Conservation (phyloP, 2,329 filamentous ascomycete species). For the Sclerotinia spermophila region DNA sequence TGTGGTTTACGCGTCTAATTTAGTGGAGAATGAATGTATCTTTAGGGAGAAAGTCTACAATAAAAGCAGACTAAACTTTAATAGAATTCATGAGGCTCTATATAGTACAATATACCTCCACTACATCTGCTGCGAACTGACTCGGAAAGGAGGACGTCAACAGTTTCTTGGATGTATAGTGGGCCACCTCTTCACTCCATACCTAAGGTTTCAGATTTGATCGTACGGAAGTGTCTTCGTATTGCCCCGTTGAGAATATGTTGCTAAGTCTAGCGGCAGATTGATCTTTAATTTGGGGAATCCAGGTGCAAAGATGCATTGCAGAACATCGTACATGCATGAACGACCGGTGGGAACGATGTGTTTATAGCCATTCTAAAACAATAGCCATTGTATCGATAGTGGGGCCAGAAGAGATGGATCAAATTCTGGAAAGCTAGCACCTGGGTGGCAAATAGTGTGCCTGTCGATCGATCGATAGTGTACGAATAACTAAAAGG, state of each 20-base stretch:
- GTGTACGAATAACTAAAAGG: neutral
- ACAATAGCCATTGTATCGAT: neutral
- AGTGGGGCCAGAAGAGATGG: neutral
- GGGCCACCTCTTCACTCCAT: neutral
- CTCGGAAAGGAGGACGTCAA: neutral
- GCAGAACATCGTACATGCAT: slow-evolving; percentile 8
- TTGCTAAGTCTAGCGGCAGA: neutral
- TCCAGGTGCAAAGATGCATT: neutral
- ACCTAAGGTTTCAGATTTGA: neutral
- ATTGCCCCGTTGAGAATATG: neutral
- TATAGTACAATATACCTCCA: neutral
- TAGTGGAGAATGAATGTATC: neutral
- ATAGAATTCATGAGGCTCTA: neutral
- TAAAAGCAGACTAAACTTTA: neutral
- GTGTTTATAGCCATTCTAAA: neutral
- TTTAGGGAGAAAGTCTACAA: neutral
- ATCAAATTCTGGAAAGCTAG: neutral
- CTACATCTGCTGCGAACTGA: neutral
- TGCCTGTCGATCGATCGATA: neutral
- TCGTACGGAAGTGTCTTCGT: neutral
- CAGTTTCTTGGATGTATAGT: neutral
- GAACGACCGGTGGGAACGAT: slow-evolving; percentile 1
- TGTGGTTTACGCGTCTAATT: neutral
- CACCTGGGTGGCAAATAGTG: neutral
- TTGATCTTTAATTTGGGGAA: neutral